Percentiles rank a stretch among this genome's conserved stretches.
phyloP scores from a whole-genome alignment of 257 asterid genomes.

The Anisodus acutangulus region DNA sequence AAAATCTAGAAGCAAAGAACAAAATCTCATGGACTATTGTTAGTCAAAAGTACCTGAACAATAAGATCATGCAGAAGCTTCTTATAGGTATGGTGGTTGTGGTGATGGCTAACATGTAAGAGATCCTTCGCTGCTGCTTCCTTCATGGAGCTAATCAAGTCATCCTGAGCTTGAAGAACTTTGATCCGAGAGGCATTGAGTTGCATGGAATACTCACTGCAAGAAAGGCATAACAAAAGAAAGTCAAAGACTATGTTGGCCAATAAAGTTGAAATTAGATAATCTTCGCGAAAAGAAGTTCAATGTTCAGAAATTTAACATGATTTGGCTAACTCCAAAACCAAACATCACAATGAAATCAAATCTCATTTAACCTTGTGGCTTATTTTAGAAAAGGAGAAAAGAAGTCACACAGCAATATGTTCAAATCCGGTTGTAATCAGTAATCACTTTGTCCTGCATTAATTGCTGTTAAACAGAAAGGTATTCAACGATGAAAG shows the following conservation, averaged over 20 bases:
- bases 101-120: constrained; percentile 55
- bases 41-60: constrained; percentile 62
- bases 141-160: constrained; percentile 77
- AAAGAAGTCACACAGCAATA: not conserved
- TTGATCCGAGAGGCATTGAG: constrained; percentile 80
- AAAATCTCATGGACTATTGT: not conserved
- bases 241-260: not conserved
- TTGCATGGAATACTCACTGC: constrained; percentile 83
- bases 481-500: not conserved
- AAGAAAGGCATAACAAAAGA: constrained; percentile 35
- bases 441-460: not conserved
- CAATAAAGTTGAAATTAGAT: not conserved
- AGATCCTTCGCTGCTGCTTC: constrained; percentile 66
- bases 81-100: constrained; percentile 57
- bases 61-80: constrained; percentile 68
- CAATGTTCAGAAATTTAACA: not conserved
- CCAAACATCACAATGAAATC: not conserved
- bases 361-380: not conserved
- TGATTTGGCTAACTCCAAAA: not conserved
- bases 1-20: constrained; percentile 22
- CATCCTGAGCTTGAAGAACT: constrained; percentile 94
- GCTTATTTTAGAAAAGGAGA: not conserved
- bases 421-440: not conserved
- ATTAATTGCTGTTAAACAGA: constrained; percentile 2
- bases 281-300: not conserved